Conservation (phyloP, 2,329 filamentous ascomycete species). For the Hortaea werneckii region DNA sequence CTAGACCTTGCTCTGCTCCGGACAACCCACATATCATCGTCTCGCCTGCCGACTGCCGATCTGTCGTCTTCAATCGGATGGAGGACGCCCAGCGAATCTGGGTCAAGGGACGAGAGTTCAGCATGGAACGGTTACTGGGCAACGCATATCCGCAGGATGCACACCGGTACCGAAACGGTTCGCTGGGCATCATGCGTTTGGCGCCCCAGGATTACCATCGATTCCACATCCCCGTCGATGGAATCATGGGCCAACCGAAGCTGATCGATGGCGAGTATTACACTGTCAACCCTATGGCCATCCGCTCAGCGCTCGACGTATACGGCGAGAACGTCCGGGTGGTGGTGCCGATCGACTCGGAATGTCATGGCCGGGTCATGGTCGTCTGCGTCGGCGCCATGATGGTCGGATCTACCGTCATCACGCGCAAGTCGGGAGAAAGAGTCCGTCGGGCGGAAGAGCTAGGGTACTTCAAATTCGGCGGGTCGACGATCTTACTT, state of each 20-base stretch:
- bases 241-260: conserved; percentile 73
- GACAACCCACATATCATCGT: conserved; percentile 79
- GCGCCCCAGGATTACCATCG: conserved; percentile 97
- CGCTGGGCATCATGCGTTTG: conserved; percentile 84
- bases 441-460: conserved; percentile 79
- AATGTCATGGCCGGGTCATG: conserved; percentile 86
- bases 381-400: conserved; percentile 95
- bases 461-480: conserved; percentile 97
- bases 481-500: conserved; percentile 80
- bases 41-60: conserved; percentile 86
- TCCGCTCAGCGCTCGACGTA: conserved; percentile 86
- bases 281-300: conserved; percentile 98
- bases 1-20: conserved; percentile 83
- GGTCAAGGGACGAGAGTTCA: conserved; percentile 96
- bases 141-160: conserved; percentile 84
- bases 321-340: conserved; percentile 94
- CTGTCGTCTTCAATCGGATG: conserved; percentile 88
- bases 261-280: conserved; percentile 95
- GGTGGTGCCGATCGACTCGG: conserved; percentile 81
- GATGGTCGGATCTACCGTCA: conserved; percentile 98
- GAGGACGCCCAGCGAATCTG: conserved; percentile 80
- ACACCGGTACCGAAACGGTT: conserved; percentile 66
- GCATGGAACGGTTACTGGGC: conserved; percentile 73
- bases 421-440: conserved; percentile 75
- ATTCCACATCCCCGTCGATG: conserved; percentile 96